These are phyloP conservation scores for Butyriboletus loyo DNA, from an alignment of 768 basidiomycete species.

Conservation along the genomic window DNA sequence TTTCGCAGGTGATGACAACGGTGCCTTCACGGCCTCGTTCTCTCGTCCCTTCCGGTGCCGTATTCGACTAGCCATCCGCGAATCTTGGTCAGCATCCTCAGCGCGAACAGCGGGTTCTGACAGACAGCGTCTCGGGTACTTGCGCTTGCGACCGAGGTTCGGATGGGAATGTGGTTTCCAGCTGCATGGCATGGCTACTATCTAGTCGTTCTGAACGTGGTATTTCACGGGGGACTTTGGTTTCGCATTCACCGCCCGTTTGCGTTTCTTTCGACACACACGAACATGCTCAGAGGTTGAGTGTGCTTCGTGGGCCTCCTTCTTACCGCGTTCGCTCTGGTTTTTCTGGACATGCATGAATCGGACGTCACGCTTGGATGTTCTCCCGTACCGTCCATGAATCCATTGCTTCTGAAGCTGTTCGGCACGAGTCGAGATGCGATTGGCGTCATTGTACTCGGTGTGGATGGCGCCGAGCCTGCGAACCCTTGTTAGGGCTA, in stretches of 20 bases:
- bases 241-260: not conserved
- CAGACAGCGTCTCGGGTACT: not conserved
- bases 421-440: not conserved
- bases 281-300: not conserved
- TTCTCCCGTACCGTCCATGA: not conserved
- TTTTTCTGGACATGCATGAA: not conserved
- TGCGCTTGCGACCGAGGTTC: not conserved
- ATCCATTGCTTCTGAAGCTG: not conserved
- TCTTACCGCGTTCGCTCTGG: not conserved
- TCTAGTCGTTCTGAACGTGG: conserved; percentile 13
- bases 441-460: not conserved
- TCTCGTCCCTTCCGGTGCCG: not conserved
- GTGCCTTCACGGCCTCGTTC: not conserved
- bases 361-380: not conserved
- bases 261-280: not conserved
- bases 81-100: not conserved
- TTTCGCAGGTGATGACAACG: not conserved
- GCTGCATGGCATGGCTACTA: conserved; percentile 10
- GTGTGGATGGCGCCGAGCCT: too few species aligned
- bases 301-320: not conserved
- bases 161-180: too few species aligned
- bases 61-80: not conserved
- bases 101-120: not conserved
- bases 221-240: not conserved
- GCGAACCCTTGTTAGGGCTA: too few species aligned